phyloP scores from a whole-genome alignment of 768 basidiomycete species.

The Suillus discolor region DNA sequence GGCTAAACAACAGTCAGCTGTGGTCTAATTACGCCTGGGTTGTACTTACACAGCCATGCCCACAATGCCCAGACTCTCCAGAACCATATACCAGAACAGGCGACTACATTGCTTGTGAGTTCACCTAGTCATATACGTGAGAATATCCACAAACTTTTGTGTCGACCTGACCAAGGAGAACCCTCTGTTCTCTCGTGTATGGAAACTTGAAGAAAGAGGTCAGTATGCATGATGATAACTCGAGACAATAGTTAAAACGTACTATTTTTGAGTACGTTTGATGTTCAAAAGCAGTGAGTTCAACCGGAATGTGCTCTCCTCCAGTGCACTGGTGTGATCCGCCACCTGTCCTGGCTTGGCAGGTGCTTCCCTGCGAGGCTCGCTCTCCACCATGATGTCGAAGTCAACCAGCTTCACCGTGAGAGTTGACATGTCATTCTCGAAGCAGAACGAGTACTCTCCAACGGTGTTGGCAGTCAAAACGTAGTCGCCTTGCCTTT shows the following conservation, averaged over 20 bases:
- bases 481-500: conserved; percentile 96
- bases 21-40: conserved; percentile 7
- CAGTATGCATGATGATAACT: not conserved
- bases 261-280: conserved; percentile 94
- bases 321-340: conserved; percentile 90
- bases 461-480: conserved; percentile 91
- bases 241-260: conserved; percentile 34
- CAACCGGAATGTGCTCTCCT: conserved; percentile 94
- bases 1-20: conserved; percentile 41
- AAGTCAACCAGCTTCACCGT: conserved; percentile 95
- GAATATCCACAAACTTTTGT: conserved; percentile 58
- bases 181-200: conserved; percentile 93
- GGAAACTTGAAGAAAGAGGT: conserved; percentile 60
- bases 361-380: conserved; percentile 87
- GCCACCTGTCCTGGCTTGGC: conserved; percentile 86
- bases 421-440: conserved; percentile 95
- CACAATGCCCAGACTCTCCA: conserved; percentile 78
- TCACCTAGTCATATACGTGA: not conserved
- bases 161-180: conserved; percentile 91
- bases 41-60: conserved; percentile 84
- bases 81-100: conserved; percentile 90
- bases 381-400: conserved; percentile 98
- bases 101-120: conserved; percentile 49
- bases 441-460: conserved; percentile 96
- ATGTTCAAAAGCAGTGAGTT: conserved; percentile 87